Evolutionary conservation across 1,139 yeast species (phyloP), one percentile per base, ranked within the genome.

Genomic region (Yamadazyma friedrichii): DNA sequence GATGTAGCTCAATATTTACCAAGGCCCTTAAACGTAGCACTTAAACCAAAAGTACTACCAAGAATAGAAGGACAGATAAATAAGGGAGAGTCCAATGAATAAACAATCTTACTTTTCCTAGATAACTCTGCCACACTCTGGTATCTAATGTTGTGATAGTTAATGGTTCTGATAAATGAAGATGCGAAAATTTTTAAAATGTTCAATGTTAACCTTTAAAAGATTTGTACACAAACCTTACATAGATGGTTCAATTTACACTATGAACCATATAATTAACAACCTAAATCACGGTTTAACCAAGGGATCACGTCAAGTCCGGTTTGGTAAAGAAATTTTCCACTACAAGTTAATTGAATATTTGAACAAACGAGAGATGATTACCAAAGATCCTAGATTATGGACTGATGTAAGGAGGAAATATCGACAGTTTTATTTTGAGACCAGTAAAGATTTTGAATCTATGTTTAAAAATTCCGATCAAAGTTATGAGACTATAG

Each of bases 211-310:
- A 6, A 29, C 15, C 10, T 9, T 15, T 15, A 29, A 29, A 29
- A 15, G 32, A 29, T 16, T 9, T 31, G 11, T 31, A 15, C 33
- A 31, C 12, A 33, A 13, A 28, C 29, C 15, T 6, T 33, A 13
- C 13, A 28, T 33, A 24, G n/a, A 15, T 15, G 15, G 32, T 15
- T 47, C 54, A n/a, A 43, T 20, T 20, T 8, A 20, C 52, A 44
- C 55, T 13, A 54, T 55, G 59, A 53, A 50, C 34, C 47, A 42
- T 25, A 47, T 53, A n/a, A 37, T 53, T 15, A 42, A 40, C 11
- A 50, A 54, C 12, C 22, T 39, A 33, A 32, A 34, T 33, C 24
- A 27, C 27, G 13, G 33, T 26, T 2, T 11, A 4, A 24, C 13
- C 9, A 17, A 29, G 5, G 25, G 27, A 20, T 26, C 39, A 13